Evolutionary conservation across 169 alveolate genomes (phyloP).

Genomic region (Cryptosporidium baileyi): DNA sequence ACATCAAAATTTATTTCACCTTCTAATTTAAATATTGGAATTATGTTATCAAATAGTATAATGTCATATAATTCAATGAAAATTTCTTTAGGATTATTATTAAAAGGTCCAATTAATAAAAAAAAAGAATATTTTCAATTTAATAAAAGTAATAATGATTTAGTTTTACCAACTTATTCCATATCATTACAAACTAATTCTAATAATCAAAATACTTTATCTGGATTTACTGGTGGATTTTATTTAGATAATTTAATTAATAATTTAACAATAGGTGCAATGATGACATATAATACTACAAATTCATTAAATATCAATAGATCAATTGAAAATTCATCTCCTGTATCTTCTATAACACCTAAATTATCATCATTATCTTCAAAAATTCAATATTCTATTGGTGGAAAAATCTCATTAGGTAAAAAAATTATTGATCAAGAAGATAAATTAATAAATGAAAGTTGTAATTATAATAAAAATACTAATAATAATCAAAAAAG

Average conservation of each 20-base stretch:
- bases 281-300: not conserved
- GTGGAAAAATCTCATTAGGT: constrained; percentile 46
- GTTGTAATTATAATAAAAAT: not conserved
- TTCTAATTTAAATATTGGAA: constrained; percentile 6
- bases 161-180: not conserved
- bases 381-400: constrained; percentile 9
- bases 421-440: not conserved
- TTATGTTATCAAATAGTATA: not conserved
- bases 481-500: not conserved
- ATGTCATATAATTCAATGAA: constrained; percentile 31
- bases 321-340: not conserved
- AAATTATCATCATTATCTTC: not conserved
- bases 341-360: not conserved
- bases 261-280: not conserved
- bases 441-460: not conserved
- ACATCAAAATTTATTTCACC: not conserved
- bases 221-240: constrained; percentile 60
- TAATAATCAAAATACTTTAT: not conserved
- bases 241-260: constrained; percentile 1
- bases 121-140: constrained; percentile 9
- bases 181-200: constrained; percentile 47
- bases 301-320: not conserved
- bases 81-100: constrained; percentile 19
- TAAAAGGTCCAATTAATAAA: constrained; percentile 19
- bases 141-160: not conserved